Evolutionary conservation across 768 basidiomycete genomes (phyloP).

Genomic region (Boletellus sp.): DNA sequence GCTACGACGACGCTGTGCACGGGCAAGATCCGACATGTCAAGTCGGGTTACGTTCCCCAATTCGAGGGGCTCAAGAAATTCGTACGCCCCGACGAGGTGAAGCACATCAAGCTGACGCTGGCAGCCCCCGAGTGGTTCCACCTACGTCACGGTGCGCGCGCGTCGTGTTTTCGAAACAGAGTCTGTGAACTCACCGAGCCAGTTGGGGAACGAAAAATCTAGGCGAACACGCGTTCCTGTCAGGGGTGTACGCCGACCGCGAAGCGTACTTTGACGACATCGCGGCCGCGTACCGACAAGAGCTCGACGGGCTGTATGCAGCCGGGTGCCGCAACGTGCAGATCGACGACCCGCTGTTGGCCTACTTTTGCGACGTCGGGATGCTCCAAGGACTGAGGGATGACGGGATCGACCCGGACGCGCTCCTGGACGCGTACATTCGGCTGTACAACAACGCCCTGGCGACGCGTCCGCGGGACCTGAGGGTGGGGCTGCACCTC

Average conservation of each 20-base stretch:
- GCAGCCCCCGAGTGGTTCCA: constrained; percentile 73
- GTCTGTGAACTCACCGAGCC: no score
- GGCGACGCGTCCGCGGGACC: constrained; percentile 35
- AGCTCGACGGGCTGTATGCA: neutral
- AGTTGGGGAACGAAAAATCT: no score
- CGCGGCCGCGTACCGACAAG: constrained; percentile 10
- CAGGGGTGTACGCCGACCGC: constrained; percentile 17
- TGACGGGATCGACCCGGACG: constrained; percentile 57
- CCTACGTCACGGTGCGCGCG: constrained; percentile 53
- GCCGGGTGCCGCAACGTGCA: constrained; percentile 37
- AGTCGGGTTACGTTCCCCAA: constrained; percentile 60
- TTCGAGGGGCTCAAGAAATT: constrained; percentile 58
- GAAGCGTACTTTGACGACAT: constrained; percentile 50
- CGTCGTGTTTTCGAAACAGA: neutral
- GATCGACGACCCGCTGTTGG: constrained; percentile 45
- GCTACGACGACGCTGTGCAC: constrained; percentile 30
- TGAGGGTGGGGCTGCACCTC: constrained; percentile 41
- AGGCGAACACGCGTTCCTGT: constrained; percentile 24
- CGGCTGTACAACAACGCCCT: constrained; percentile 39
- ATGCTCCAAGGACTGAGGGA: constrained; percentile 56
- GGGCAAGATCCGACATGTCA: constrained; percentile 61
- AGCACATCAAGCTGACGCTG: constrained; percentile 68
- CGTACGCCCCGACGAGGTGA: constrained; percentile 59
- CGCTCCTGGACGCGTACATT: constrained; percentile 59
- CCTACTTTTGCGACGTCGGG: constrained; percentile 63